phyloP scores from a whole-genome alignment of 768 basidiomycete genomes.

The Lentinula sp. region DNA sequence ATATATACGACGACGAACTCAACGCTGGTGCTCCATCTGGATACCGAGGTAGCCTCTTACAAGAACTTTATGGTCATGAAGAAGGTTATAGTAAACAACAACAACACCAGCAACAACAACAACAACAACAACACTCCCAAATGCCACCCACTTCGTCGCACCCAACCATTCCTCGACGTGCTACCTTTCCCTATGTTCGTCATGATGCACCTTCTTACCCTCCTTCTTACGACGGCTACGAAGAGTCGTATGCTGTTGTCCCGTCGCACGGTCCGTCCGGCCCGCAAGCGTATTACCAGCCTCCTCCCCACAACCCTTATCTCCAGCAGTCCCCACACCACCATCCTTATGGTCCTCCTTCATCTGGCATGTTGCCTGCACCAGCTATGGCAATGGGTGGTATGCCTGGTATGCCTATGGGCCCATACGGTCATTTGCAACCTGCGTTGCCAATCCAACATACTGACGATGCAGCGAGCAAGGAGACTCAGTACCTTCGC shows the following conservation, averaged over 20 bases:
- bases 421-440: constrained; percentile 13
- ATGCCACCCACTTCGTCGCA: constrained; percentile 36
- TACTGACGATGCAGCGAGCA: constrained; percentile 85
- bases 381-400: neutral
- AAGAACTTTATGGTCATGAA: constrained; percentile 51
- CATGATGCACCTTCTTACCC: constrained; percentile 52
- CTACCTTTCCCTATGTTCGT: constrained; percentile 72
- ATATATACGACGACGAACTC: constrained; percentile 32
- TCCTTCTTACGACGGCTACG: constrained; percentile 32
- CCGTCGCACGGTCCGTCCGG: constrained; percentile 40
- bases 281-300: constrained; percentile 12
- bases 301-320: constrained; percentile 27
- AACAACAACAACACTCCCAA: constrained; percentile 28
- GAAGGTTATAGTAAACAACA: constrained; percentile 22
- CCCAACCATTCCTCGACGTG: constrained; percentile 50
- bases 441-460: constrained; percentile 64
- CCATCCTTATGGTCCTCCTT: neutral
- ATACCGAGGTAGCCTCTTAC: constrained; percentile 50
- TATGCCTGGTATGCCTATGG: constrained; percentile 1
- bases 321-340: constrained; percentile 21
- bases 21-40: constrained; percentile 32
- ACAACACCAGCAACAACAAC: constrained; percentile 28
- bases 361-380: neutral
- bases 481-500: constrained; percentile 87
- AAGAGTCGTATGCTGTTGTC: constrained; percentile 49